Evolutionary conservation across 164 flowering plant species (phyloP), one percentile per base, ranked within the genome.

Genomic region (Magnolia sinica): DNA sequence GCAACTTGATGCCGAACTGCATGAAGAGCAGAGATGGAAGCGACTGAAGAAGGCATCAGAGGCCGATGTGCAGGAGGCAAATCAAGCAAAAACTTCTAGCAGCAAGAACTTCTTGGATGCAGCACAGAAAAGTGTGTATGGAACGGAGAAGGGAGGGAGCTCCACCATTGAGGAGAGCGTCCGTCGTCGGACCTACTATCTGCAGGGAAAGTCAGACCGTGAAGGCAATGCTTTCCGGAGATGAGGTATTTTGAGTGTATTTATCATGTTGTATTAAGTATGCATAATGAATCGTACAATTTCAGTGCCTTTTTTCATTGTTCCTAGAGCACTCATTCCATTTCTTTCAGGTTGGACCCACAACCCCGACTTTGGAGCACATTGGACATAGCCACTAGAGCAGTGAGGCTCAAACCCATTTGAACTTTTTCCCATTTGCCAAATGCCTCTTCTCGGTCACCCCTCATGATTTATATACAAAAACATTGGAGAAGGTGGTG

Each of bases 91-190:
- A 1, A 29, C 68, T 0, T 64, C 79, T 58, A 61, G 80, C 22
- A 89, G 94, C 50, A 81, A 74, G 61, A 87, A 83, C 76, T 96
- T 94, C 81, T 78, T 96, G 84, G 93, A 94, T 81, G 91, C 83
- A 79, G 90, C 91, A 76, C 89, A 88, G 1, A 90, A 79, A 82
- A 90, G 91, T 72, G 86, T 91, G 0, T 94, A 89, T 82, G 98
- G 98, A 73, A 88, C 98, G 74, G 98, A 88, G 72, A 88, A 86
- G 58, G 99, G 97, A n/a, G 97, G 98, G 72, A 87, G 97, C 84
- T 81, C 92, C 37, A 91, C 97, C 4, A 88, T 92, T 23, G 98
- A 90, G 85, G 96, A 94, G 83, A 94, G 98, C 79, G 97, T 96
- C 20, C 91, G 98, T 14, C 94, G 98, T 31, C 80, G 95, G 22